Evolutionary conservation across 768 basidiomycete species (phyloP).

Genomic region (Lactifluus volemus): DNA sequence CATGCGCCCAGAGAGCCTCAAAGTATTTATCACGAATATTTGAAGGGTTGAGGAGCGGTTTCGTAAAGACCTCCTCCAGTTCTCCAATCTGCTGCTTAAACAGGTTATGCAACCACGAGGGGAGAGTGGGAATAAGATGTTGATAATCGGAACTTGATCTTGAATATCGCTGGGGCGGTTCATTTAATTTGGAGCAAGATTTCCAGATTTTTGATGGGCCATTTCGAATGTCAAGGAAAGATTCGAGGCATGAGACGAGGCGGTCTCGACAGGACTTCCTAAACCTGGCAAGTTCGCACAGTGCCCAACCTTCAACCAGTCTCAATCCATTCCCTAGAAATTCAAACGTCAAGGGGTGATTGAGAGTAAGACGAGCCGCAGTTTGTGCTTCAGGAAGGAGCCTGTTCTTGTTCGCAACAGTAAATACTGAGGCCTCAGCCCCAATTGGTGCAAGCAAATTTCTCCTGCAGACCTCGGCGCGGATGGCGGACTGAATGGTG

Average conservation of each 20-base stretch:
- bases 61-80: background rate
- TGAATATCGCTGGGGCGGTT: no score
- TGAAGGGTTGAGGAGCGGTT: background rate
- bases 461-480: background rate
- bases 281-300: background rate
- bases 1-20: background rate
- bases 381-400: background rate
- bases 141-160: no score
- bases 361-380: background rate
- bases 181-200: background rate
- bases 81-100: background rate
- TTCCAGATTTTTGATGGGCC: slow-evolving; percentile 6
- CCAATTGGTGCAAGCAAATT: background rate
- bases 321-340: background rate
- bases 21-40: background rate
- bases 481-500: background rate
- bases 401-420: slow-evolving; percentile 6
- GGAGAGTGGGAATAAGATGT: background rate
- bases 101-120: background rate
- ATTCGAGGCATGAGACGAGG: background rate
- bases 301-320: background rate
- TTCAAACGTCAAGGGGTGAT: slow-evolving; percentile 7
- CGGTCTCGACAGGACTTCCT: background rate
- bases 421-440: slow-evolving; percentile 8
- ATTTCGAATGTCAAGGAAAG: background rate